Percentiles rank a stretch among this genome's conserved stretches.
phyloP scores from a whole-genome alignment of 1,284 basidiomycete genomes.

The Trichosporon sp. region DNA sequence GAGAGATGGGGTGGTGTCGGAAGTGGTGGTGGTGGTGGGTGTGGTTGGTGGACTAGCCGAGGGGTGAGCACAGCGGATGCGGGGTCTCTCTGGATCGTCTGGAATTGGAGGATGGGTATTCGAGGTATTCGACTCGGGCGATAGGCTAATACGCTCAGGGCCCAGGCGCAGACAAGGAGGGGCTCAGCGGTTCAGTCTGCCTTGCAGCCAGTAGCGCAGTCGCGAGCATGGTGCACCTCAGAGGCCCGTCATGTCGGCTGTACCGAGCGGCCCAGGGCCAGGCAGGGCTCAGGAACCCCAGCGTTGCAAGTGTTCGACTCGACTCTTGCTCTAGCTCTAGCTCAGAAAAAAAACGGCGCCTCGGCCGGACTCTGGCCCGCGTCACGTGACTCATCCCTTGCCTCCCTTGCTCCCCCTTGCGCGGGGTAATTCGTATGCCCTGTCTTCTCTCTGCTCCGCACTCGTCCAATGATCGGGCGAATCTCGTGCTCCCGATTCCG shows the following conservation, averaged over 20 bases:
- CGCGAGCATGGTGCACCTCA: too few relatives aligned
- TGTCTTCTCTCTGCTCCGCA: neutral
- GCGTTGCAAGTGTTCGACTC: neutral
- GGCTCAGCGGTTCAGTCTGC: neutral
- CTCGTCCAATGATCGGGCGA: neutral
- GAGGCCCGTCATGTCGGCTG: slow-evolving; percentile 3
- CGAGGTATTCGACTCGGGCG: slow-evolving; percentile 1
- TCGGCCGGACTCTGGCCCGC: slow-evolving; percentile 6
- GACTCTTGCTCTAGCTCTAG: neutral
- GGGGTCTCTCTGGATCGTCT: neutral
- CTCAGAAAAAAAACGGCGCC: neutral
- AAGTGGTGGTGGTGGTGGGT: neutral
- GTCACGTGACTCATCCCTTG: neutral
- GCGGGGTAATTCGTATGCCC: neutral
- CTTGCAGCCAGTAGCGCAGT: too few relatives aligned
- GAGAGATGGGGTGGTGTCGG: neutral
- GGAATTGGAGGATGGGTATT: neutral
- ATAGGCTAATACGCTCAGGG: neutral
- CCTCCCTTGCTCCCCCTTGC: too few relatives aligned
- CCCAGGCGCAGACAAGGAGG: neutral
- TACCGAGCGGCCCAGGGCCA: neutral
- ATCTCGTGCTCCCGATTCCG: neutral
- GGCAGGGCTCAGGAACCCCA: neutral
- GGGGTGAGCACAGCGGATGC: neutral
- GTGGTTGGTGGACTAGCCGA: neutral